Conservation (phyloP, 495 filamentous ascomycete species). For the Penicillium simplicissimum region DNA sequence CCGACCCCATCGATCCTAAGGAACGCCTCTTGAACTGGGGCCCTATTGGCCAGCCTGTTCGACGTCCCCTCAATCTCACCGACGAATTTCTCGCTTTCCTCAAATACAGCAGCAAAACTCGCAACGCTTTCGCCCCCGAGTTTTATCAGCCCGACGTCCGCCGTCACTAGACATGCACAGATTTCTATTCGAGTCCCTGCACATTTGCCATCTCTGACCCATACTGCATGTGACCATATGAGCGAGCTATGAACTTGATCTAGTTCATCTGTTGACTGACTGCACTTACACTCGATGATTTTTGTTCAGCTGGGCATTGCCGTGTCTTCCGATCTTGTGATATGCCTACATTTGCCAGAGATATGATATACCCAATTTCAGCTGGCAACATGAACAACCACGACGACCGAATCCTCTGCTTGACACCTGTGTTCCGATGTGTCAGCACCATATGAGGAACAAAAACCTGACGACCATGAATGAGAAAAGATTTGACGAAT, state of each 20-base stretch:
- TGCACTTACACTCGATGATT: background rate
- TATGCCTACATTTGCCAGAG: constrained; percentile 1
- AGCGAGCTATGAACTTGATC: background rate
- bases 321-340: background rate
- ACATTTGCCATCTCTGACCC: background rate
- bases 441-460: background rate
- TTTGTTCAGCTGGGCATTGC: background rate
- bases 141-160: background rate
- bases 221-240: constrained; percentile 4
- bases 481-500: background rate
- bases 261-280: background rate
- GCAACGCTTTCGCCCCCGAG: too few species aligned
- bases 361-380: constrained; percentile 8
- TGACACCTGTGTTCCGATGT: background rate
- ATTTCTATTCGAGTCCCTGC: background rate
- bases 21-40: constrained; percentile 4
- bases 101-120: background rate
- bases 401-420: background rate
- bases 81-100: background rate
- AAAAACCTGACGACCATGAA: background rate
- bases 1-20: background rate
- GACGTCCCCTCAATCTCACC: background rate
- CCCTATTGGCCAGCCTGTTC: constrained; percentile 11
- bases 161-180: constrained; percentile 1
- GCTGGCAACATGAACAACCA: constrained; percentile 4